Evolutionary conservation across 305 asterid genomes (phyloP).

Genomic region (Solanum hybrid): DNA sequence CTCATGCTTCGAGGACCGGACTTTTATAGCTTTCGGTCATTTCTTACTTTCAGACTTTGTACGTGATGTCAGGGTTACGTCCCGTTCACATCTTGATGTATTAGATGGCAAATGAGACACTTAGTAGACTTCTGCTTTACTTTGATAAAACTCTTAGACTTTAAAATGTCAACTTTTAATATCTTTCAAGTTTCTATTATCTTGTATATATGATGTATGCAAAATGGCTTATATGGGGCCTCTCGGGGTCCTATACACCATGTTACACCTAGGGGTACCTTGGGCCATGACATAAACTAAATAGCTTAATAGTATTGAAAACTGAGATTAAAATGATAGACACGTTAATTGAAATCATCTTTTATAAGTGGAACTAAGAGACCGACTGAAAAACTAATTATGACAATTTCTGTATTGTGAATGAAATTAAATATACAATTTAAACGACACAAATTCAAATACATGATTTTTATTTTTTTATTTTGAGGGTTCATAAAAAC

Average conservation of each 20-base stretch:
- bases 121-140: too few species aligned
- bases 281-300: neutral
- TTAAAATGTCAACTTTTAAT: neutral
- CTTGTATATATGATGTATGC: neutral
- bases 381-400: neutral
- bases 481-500: neutral
- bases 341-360: neutral
- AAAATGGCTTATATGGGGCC: neutral
- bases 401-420: neutral
- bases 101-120: neutral
- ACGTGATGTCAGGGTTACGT: neutral
- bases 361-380: neutral
- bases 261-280: neutral
- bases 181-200: neutral
- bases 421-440: neutral
- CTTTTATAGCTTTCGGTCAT: neutral
- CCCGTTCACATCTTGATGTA: neutral
- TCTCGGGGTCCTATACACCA: neutral
- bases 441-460: neutral
- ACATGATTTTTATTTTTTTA: neutral
- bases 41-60: neutral
- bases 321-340: neutral
- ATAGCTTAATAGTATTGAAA: neutral
- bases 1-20: neutral
- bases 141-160: neutral